Evolutionary conservation across 2,329 filamentous ascomycete genomes (phyloP).

Genomic region (Penicillium sp.): DNA sequence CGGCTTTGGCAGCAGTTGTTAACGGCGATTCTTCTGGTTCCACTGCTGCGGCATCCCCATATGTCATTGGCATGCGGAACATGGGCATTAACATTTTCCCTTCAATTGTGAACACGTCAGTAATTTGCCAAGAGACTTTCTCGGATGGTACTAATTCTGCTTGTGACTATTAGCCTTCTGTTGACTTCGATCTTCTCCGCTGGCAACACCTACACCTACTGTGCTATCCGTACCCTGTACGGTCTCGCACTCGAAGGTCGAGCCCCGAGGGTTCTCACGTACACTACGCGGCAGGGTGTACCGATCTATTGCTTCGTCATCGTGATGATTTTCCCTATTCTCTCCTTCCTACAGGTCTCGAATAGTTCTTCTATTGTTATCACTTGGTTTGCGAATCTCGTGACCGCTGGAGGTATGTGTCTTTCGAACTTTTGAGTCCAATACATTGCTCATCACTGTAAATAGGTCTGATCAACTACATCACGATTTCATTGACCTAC

Average conservation of each 20-base stretch:
- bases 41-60: conserved; percentile 64
- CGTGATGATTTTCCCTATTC: conserved; percentile 62
- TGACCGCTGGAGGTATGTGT: conserved; percentile 40
- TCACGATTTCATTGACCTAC: conserved; percentile 60
- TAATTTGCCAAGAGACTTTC: neutral
- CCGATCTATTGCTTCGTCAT: conserved; percentile 66
- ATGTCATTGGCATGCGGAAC: conserved; percentile 64
- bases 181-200: conserved; percentile 66
- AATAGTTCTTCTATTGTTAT: conserved; percentile 61
- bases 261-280: conserved; percentile 47
- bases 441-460: neutral
- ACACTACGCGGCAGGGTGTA: conserved; percentile 59
- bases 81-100: conserved; percentile 62
- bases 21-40: conserved; percentile 26
- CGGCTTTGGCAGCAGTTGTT: conserved; percentile 2
- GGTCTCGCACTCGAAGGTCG: conserved; percentile 65
- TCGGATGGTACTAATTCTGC: neutral
- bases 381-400: conserved; percentile 33
- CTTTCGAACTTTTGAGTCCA: neutral
- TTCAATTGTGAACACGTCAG: conserved; percentile 64
- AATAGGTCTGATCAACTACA: conserved; percentile 55
- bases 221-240: conserved; percentile 64
- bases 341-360: conserved; percentile 68
- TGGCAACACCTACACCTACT: conserved; percentile 65
- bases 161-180: conserved; percentile 47